Conservation (phyloP, 2,329 filamentous ascomycete genomes). For the Stachybotrys chlorohalonatus region DNA sequence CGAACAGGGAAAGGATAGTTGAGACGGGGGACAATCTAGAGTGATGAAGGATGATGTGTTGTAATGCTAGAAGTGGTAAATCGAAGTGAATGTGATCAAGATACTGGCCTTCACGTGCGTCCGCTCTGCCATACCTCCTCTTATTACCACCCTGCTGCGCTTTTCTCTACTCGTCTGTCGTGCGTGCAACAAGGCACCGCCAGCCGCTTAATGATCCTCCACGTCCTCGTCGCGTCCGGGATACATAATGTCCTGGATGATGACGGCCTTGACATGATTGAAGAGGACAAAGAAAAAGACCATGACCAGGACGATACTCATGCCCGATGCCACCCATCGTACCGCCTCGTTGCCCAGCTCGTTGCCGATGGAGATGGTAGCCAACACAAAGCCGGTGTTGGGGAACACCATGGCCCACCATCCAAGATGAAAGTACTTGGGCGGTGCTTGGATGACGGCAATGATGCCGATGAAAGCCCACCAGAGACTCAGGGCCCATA, state of each 20-base stretch:
- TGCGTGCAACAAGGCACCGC: background rate
- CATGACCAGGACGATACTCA: constrained; percentile 36
- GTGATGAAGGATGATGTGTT: background rate
- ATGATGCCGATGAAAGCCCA: constrained; percentile 38
- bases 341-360: constrained; percentile 35
- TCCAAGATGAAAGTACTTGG: constrained; percentile 47
- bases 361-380: constrained; percentile 44
- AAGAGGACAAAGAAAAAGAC: constrained; percentile 35
- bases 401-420: constrained; percentile 59
- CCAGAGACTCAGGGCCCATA: constrained; percentile 57
- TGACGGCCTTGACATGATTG: constrained; percentile 33
- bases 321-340: constrained; percentile 37
- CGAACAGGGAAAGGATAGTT: background rate
- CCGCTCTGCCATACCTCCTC: background rate
- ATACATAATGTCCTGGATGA: constrained; percentile 46
- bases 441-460: constrained; percentile 24
- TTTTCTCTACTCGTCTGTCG: background rate
- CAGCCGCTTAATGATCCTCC: constrained; percentile 21
- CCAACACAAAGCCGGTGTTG: constrained; percentile 50
- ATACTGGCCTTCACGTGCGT: background rate
- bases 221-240: constrained; percentile 46
- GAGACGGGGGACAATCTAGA: background rate
- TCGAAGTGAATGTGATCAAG: background rate
- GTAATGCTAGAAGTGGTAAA: background rate
- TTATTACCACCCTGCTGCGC: background rate